Evolutionary conservation across 140 eudicot genomes (phyloP), one percentile per base, ranked within the genome.

Genomic region (Oenanthe javanica): DNA sequence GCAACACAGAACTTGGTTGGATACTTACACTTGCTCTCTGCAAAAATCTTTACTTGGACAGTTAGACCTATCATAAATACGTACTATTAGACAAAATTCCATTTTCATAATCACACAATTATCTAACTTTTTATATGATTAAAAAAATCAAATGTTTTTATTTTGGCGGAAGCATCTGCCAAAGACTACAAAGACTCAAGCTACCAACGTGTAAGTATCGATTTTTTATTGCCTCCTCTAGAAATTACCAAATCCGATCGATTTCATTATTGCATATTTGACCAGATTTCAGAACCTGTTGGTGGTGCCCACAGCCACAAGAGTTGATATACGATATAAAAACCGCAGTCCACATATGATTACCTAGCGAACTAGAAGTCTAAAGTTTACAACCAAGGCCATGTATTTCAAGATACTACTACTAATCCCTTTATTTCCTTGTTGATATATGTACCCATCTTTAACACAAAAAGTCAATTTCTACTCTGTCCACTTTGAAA

Each of bases 401-500:
- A 23, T 23, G 71, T 23, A 23, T 63, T 63, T 63, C 71, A 63
- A 63, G 38, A 63, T 63, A 61, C 38, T 8, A 23, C 70, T 59
- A 59, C 64, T 55, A 18, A n/a, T 19, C 36, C 31, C 69, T 59
- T 59, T 57, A 57, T 21, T 57, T n/a, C 66, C 66, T 57, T 59
- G 69, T 59, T 59, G 31, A n/a, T 59, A n/a, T 8, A 59, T 59
- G 69, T 59, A 59, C 69, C 69, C 69, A 59, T 59, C 69, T 59
- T 59, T 59, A 59, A 59, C 69, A 59, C 69, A 59, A 7, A 59
- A 59, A 57, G 66, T 21, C 69, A 6, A n/a, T n/a, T 59, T 59
- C 31, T 6, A 1, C n/a, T 59, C 40, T 63, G 70, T 23, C 69
- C 14, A 9, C 4, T 7, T 61, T 61, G 36, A 61, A 63, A 23